These are phyloP conservation scores for Madurella mycetomatis DNA, from an alignment of 2,329 filamentous ascomycete genomes.

Conservation along the genomic window DNA sequence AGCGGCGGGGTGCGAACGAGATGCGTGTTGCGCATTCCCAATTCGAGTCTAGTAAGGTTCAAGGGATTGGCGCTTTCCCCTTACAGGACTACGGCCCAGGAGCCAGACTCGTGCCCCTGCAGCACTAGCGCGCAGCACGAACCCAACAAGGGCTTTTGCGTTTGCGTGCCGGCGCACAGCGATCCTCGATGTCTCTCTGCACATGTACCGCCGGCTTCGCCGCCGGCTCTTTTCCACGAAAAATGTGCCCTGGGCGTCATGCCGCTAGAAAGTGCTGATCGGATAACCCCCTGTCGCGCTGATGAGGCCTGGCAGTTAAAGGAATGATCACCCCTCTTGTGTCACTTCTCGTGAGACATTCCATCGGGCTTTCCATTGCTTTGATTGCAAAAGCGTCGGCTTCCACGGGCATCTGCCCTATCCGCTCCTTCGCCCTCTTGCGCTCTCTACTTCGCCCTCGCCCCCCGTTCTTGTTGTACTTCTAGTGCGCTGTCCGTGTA, in stretches of 20 bases:
- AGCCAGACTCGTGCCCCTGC: constrained; percentile 15
- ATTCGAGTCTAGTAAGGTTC: background rate
- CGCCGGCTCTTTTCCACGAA: constrained; percentile 3
- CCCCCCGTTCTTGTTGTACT: background rate
- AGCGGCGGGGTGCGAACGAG: background rate
- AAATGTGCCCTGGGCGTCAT: constrained; percentile 14
- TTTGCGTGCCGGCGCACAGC: background rate
- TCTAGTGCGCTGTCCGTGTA: background rate
- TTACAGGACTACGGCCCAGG: constrained; percentile 9
- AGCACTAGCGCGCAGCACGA: constrained; percentile 13
- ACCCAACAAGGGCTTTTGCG: constrained; percentile 10
- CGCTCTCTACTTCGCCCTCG: background rate
- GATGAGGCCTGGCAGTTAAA: background rate
- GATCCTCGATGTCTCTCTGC: constrained; percentile 1
- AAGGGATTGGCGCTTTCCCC: constrained; percentile 6
- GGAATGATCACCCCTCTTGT: background rate
- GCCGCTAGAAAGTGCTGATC: constrained; percentile 15
- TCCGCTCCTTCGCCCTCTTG: constrained; percentile 1
- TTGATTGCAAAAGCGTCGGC: no score
- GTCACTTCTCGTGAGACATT: background rate
- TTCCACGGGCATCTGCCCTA: background rate
- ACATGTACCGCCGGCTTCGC: constrained; percentile 9
- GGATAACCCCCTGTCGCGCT: background rate
- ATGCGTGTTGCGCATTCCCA: background rate
- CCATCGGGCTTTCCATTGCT: background rate